Conservation (phyloP, 805 yeast species). For the Nakazawaea wickerhamii region DNA sequence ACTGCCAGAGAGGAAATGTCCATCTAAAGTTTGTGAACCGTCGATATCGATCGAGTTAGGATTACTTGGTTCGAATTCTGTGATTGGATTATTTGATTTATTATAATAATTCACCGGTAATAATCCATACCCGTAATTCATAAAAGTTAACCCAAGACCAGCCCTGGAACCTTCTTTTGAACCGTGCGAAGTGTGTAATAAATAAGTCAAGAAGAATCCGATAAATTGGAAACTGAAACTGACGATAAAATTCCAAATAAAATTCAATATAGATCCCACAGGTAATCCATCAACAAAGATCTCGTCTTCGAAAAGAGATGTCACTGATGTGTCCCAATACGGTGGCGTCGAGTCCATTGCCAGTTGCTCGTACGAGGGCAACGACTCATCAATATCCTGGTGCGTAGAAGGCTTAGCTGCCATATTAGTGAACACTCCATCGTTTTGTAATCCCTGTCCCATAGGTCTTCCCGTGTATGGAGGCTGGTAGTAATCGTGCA, state of each 20-base stretch:
- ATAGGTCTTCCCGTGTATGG: slow-evolving; percentile 10
- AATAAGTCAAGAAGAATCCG: slow-evolving; percentile 85
- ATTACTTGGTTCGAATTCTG: slow-evolving; percentile 46
- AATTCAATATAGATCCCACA: slow-evolving; percentile 85
- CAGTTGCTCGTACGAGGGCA: slow-evolving; percentile 92
- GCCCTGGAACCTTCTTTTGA: slow-evolving; percentile 93
- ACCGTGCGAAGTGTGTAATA: slow-evolving; percentile 94
- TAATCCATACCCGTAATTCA: slow-evolving; percentile 61
- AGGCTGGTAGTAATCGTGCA: slow-evolving; percentile 7
- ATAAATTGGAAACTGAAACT: slow-evolving; percentile 90
- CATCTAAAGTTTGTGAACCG: slow-evolving; percentile 19
- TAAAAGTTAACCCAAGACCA: slow-evolving; percentile 82
- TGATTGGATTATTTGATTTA: slow-evolving; percentile 19
- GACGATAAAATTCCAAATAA: slow-evolving; percentile 85
- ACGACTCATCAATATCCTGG: slow-evolving; percentile 45
- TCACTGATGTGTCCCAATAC: slow-evolving; percentile 88
- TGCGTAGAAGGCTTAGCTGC: slow-evolving; percentile 79
- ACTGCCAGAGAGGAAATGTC: slow-evolving; percentile 22
- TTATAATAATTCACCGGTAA: slow-evolving; percentile 37
- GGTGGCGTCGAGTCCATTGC: slow-evolving; percentile 93
- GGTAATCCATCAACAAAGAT: slow-evolving; percentile 93
- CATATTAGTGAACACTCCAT: slow-evolving; percentile 91
- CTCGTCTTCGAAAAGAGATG: slow-evolving; percentile 81
- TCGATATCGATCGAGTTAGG: slow-evolving; percentile 54
- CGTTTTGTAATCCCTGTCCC: slow-evolving; percentile 40